phyloP scores from a whole-genome alignment of 2,329 filamentous ascomycete species.

The Periconia macrospinosa region DNA sequence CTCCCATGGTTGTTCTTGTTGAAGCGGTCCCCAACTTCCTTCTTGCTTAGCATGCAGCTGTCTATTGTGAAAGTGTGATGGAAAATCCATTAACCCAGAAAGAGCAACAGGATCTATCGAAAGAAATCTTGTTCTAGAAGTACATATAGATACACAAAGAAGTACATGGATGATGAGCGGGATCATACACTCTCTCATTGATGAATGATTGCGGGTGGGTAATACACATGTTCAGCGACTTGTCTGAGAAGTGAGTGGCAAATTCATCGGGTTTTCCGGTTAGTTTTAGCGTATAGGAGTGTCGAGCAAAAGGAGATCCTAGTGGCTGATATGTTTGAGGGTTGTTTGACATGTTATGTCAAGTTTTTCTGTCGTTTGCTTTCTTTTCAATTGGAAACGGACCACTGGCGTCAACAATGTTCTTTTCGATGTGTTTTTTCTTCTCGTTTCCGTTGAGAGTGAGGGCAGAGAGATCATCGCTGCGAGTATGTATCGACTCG shows the following conservation, averaged over 20 bases:
- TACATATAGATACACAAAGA: not conserved
- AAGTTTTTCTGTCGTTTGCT: not conserved
- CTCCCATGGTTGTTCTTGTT: too few relatives aligned
- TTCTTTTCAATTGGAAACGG: not conserved
- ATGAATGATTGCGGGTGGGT: too few relatives aligned
- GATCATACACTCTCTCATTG: not conserved
- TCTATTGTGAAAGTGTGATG: too few relatives aligned
- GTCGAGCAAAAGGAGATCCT: too few relatives aligned
- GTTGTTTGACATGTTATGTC: not conserved
- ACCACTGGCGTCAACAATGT: not conserved
- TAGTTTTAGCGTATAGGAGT: too few relatives aligned
- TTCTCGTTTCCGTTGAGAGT: not conserved
- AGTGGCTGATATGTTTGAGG: not conserved
- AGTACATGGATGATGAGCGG: not conserved
- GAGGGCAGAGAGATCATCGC: not conserved
- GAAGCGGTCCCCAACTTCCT: too few relatives aligned
- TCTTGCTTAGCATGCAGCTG: too few relatives aligned
- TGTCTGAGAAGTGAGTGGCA: too few relatives aligned
- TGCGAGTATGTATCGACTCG: not conserved
- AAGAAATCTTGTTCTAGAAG: not conserved
- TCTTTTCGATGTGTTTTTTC: not conserved
- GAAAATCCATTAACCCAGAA: too few relatives aligned
- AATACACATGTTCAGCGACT: too few relatives aligned
- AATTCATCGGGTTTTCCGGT: too few relatives aligned
- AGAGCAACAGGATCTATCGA: not conserved